Base-by-base conservation (phyloP, 2,329 filamentous ascomycete genomes). In the Fusarium vanettenii region DNA sequence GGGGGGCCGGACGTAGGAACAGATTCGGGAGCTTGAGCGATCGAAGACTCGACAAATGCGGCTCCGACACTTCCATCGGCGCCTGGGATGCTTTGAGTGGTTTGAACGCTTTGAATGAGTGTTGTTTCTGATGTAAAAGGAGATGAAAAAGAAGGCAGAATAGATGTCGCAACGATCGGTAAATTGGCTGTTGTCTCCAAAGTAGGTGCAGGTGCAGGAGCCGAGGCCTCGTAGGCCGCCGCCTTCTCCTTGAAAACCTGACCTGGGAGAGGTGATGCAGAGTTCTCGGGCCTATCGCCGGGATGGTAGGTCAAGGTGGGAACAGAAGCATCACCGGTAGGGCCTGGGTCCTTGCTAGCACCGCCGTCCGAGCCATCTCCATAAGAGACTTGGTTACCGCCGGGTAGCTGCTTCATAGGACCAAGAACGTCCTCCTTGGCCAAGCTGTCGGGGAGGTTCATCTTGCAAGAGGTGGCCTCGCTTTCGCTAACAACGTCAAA, bases 401-500 rank as follows among this genome's bases (percentile, higher is more conserved):
- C 94, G 6, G 95, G 94, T 22, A 97, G 88, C 50, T 87, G 85
- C 14, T 86, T 81, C 64, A 90, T 82, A 8, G 89, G 85, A 11
- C 90, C 89, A 3, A 82, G 76, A 60, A 90, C 88, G 77, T 95
- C 84, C 70, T 97, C 94, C 10, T 85, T 72, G 1, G 81, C 79
- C 22, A 97, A 81, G 0, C 79, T 75, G 0, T 82, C 71, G 4
- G 93, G 92, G 1, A 92, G 71, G 1, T 89, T 80, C 79, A 96
- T 88, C 60, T 87, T 85, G 86, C 95, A 97, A 67, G 89, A 77
- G 2, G 87, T 85, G 0, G 83, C 81, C 29, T 91, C 87, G 52
- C 79, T 81, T 82, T 96, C 87, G 62, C 83, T 83, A 81, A 95
- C 91, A 65, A 97, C 86, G 62, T 87, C 85, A 84, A 98, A 98